A percentile compares a stretch with the other conserved stretches of the same genome.
These are phyloP conservation scores for Podospora pseudocomata DNA, from an alignment of 495 filamentous ascomycete genomes.

Conservation along the genomic window DNA sequence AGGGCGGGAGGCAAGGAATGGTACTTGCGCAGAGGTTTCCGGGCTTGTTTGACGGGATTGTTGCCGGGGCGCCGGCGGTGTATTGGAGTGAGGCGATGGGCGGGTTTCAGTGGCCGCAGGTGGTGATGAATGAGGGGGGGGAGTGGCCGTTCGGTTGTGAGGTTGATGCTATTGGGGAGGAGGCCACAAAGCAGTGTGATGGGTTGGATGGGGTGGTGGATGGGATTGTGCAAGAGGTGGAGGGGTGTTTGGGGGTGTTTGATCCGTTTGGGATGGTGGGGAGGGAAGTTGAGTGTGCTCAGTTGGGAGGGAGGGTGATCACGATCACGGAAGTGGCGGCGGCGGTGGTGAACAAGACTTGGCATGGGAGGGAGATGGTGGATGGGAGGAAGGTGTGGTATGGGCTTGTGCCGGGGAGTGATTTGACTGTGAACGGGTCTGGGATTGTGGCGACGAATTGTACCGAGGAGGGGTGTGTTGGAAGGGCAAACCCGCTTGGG, in stretches of 20 bases:
- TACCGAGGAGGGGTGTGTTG: conserved; percentile 17
- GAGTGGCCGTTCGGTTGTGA: conserved; percentile 32
- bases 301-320: conserved; percentile 2
- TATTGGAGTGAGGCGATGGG: conserved; percentile 27
- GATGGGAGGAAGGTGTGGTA: conserved; percentile 27
- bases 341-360: conserved; percentile 29
- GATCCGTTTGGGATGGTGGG: conserved; percentile 29
- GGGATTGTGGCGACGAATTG: conserved; percentile 28
- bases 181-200: conserved; percentile 38
- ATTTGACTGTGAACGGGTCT: conserved; percentile 14
- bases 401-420: conserved; percentile 21
- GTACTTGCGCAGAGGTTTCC: conserved; percentile 45
- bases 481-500: conserved; percentile 6
- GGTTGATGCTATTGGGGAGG: conserved; percentile 30
- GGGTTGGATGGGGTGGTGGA: conserved; percentile 37
- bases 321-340: conserved; percentile 24
- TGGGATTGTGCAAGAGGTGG: conserved; percentile 30
- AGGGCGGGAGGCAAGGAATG: conserved; percentile 44
- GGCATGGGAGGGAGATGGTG: conserved; percentile 17
- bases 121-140: conserved; percentile 30
- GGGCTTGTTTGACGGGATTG: conserved; percentile 40
- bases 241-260: conserved; percentile 22
- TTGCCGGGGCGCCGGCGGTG: conserved; percentile 37
- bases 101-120: conserved; percentile 36
- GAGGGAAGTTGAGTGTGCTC: conserved; percentile 17